Percentiles rank a stretch among this genome's conserved stretches.
phyloP scores from a whole-genome alignment of 768 basidiomycete species.

The Hygrophorus pudorinus region DNA sequence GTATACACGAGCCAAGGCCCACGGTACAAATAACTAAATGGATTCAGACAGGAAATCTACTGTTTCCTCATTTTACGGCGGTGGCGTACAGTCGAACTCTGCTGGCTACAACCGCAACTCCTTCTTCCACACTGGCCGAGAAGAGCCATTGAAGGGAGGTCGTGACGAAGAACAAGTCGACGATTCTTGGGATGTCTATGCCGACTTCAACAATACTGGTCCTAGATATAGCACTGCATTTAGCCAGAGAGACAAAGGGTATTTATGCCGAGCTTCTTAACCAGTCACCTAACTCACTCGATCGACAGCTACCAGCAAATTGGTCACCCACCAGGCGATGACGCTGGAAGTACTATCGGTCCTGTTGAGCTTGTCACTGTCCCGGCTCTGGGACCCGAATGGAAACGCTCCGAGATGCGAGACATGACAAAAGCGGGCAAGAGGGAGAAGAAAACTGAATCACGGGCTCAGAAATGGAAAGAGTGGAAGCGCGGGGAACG shows the following conservation, averaged over 20 bases:
- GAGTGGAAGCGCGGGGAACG: conserved; percentile 71
- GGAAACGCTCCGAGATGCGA: conserved; percentile 70
- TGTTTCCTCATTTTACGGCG: conserved; percentile 74
- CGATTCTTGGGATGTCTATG: conserved; percentile 70
- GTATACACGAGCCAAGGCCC: not conserved
- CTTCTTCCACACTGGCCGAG: conserved; percentile 57
- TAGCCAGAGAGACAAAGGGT: conserved; percentile 39
- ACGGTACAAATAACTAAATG: too few relatives aligned
- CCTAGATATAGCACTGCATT: conserved; percentile 66
- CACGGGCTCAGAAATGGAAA: conserved; percentile 51
- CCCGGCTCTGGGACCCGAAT: conserved; percentile 85
- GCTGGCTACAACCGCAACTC: conserved; percentile 71
- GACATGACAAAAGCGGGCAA: conserved; percentile 67
- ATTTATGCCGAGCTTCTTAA: conserved; percentile 13
- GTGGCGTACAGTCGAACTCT: conserved; percentile 33
- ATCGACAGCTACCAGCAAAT: conserved; percentile 36
- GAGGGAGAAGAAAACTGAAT: conserved; percentile 48
- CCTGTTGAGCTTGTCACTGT: conserved; percentile 88
- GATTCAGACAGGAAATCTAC: conserved; percentile 72
- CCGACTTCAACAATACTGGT: conserved; percentile 83
- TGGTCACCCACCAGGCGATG: conserved; percentile 30
- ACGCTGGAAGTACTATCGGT: conserved; percentile 22
- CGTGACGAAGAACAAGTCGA: conserved; percentile 52
- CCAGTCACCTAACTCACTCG: conserved; percentile 4
- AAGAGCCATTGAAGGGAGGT: conserved; percentile 73